phyloP scores from a whole-genome alignment of 257 asterid genomes.

The Primulina eburnea region DNA sequence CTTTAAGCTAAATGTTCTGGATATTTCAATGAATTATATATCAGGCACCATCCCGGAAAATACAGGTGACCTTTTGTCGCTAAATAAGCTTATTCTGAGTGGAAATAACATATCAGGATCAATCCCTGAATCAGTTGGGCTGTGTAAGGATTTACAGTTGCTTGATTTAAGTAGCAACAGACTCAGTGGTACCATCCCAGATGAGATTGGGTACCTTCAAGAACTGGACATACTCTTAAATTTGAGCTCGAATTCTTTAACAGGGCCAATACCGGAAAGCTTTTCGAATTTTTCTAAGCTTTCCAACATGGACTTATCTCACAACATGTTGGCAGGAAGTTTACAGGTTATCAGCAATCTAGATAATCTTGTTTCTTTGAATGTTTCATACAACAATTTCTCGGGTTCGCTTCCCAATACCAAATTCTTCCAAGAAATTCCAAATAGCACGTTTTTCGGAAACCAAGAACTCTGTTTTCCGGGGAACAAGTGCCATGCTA shows the following conservation, averaged over 20 bases:
- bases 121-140: conserved; percentile 57
- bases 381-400: conserved; percentile 63
- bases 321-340: conserved; percentile 63
- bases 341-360: conserved; percentile 47
- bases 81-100: conserved; percentile 57
- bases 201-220: conserved; percentile 53
- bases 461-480: conserved; percentile 50
- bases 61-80: conserved; percentile 49
- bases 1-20: conserved; percentile 47
- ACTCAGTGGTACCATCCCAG: conserved; percentile 49
- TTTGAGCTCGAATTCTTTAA: conserved; percentile 48
- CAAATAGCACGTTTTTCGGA: conserved; percentile 47
- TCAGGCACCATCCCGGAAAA: conserved; percentile 57
- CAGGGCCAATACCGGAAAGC: conserved; percentile 56
- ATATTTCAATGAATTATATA: conserved; percentile 55
- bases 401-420: conserved; percentile 58
- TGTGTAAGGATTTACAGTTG: conserved; percentile 58
- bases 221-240: conserved; percentile 61
- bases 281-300: conserved; percentile 65
- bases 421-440: conserved; percentile 55
- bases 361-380: conserved; percentile 61
- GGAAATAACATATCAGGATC: conserved; percentile 45
- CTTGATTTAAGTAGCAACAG: conserved; percentile 62
- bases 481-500: conserved; percentile 34
- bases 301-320: conserved; percentile 67